Conservation (phyloP, 352 stramenopile genomes). For the Globisporangium solare region DNA sequence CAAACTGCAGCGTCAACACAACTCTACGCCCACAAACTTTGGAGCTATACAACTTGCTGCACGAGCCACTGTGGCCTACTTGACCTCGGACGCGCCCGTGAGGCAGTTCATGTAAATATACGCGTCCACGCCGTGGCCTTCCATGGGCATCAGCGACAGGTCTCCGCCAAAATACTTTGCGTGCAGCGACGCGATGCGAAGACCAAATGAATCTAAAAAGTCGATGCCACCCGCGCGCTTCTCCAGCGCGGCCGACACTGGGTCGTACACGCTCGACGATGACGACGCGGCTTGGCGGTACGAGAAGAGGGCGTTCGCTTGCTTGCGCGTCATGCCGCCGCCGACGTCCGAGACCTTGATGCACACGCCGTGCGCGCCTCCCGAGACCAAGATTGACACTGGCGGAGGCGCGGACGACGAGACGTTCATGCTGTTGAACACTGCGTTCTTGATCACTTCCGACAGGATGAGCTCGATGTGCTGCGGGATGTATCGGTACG, state of each 20-base stretch:
- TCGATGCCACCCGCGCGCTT: slow-evolving; percentile 55
- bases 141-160: slow-evolving; percentile 98
- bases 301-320: slow-evolving; percentile 65
- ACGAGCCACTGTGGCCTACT: slow-evolving; percentile 23
- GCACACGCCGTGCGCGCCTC: slow-evolving; percentile 63
- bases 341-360: slow-evolving; percentile 80
- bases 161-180: slow-evolving; percentile 98
- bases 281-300: slow-evolving; percentile 42
- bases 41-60: no score
- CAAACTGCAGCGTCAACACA: no score
- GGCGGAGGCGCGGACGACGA: slow-evolving; percentile 30
- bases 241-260: slow-evolving; percentile 65
- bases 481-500: slow-evolving; percentile 76
- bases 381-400: slow-evolving; percentile 58
- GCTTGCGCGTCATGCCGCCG: slow-evolving; percentile 66
- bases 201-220: slow-evolving; percentile 81
- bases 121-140: slow-evolving; percentile 96
- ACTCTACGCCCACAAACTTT: no score
- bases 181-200: slow-evolving; percentile 92
- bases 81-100: slow-evolving; percentile 66
- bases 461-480: slow-evolving; percentile 82
- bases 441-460: slow-evolving; percentile 78
- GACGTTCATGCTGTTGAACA: slow-evolving; percentile 61
- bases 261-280: slow-evolving; percentile 47
- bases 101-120: slow-evolving; percentile 89